phyloP scores from a whole-genome alignment of 345 rosid species.

The Gynandropsis gynandra region DNA sequence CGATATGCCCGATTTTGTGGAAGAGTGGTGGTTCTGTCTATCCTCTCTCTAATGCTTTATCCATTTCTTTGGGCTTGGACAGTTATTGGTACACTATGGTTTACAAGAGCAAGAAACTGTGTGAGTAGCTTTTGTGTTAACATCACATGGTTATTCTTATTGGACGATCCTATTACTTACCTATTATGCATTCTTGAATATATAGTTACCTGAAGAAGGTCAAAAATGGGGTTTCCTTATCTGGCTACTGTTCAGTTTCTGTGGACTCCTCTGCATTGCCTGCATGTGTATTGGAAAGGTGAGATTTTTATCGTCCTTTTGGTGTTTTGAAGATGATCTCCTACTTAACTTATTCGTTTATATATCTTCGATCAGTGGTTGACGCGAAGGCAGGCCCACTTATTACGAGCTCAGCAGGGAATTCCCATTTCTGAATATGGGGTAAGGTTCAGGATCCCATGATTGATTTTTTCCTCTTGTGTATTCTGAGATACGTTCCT shows the following conservation, averaged over 20 bases:
- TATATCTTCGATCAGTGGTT: conserved; percentile 45
- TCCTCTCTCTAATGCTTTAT: conserved; percentile 54
- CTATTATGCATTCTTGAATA: conserved; percentile 1
- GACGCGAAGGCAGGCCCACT: conserved; percentile 69
- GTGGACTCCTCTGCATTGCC: conserved; percentile 66
- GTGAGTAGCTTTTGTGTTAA: conserved; percentile 36
- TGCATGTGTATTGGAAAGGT: conserved; percentile 68
- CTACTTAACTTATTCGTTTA: conserved; percentile 4
- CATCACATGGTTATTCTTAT: background rate
- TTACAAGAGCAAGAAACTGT: conserved; percentile 55
- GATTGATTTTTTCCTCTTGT: conserved; percentile 10
- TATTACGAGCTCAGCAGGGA: conserved; percentile 75
- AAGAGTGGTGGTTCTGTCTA: conserved; percentile 61
- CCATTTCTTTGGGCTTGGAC: conserved; percentile 94
- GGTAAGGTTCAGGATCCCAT: conserved; percentile 36
- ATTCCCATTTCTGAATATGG: conserved; percentile 85
- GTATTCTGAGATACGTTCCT: too few relatives aligned
- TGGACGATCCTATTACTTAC: background rate
- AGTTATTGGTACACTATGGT: conserved; percentile 71
- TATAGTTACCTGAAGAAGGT: conserved; percentile 76
- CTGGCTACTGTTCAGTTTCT: conserved; percentile 80
- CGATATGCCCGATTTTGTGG: conserved; percentile 80
- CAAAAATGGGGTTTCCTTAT: conserved; percentile 92
- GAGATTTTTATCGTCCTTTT: background rate
- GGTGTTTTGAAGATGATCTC: background rate